Evolutionary conservation across 2,329 filamentous ascomycete genomes (phyloP).

Genomic region (Pseudofabraea citricarpa): DNA sequence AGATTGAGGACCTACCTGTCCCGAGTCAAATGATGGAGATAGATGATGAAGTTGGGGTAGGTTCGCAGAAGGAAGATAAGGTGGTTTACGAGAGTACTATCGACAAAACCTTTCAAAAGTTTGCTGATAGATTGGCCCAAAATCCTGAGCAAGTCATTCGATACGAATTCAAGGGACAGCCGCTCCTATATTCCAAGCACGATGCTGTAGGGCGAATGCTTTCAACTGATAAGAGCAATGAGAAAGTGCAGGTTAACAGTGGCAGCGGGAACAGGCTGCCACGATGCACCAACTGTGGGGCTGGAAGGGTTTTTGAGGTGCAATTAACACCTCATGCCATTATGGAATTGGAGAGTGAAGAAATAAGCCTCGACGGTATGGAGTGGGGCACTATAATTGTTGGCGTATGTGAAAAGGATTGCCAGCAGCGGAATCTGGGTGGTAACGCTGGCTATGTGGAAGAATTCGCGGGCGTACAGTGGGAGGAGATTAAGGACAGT

Average conservation of each 20-base stretch:
- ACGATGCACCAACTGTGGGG: slow-evolving; percentile 71
- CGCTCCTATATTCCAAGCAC: slow-evolving; percentile 74
- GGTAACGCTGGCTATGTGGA: slow-evolving; percentile 76
- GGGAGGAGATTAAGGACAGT: slow-evolving; percentile 68
- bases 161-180: slow-evolving; percentile 70
- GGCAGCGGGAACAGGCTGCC: slow-evolving; percentile 52
- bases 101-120: slow-evolving; percentile 74
- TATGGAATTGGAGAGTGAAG: slow-evolving; percentile 76
- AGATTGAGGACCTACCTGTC: slow-evolving; percentile 45
- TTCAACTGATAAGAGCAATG: slow-evolving; percentile 11
- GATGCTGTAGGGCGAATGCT: slow-evolving; percentile 71
- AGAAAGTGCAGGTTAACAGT: slow-evolving; percentile 19
- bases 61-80: slow-evolving; percentile 55
- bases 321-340: slow-evolving; percentile 92
- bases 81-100: slow-evolving; percentile 69
- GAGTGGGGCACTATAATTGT: slow-evolving; percentile 95
- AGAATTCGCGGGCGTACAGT: slow-evolving; percentile 98
- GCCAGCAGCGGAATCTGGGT: slow-evolving; percentile 53
- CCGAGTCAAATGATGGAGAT: slow-evolving; percentile 41
- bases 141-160: slow-evolving; percentile 80
- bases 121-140: slow-evolving; percentile 71
- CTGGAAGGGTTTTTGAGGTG: slow-evolving; percentile 76
- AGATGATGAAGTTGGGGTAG: slow-evolving; percentile 34
- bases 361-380: slow-evolving; percentile 76
- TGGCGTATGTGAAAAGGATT: slow-evolving; percentile 78